Evolutionary conservation across 2,329 filamentous ascomycete genomes (phyloP).

Genomic region (Monosporascus sp.): DNA sequence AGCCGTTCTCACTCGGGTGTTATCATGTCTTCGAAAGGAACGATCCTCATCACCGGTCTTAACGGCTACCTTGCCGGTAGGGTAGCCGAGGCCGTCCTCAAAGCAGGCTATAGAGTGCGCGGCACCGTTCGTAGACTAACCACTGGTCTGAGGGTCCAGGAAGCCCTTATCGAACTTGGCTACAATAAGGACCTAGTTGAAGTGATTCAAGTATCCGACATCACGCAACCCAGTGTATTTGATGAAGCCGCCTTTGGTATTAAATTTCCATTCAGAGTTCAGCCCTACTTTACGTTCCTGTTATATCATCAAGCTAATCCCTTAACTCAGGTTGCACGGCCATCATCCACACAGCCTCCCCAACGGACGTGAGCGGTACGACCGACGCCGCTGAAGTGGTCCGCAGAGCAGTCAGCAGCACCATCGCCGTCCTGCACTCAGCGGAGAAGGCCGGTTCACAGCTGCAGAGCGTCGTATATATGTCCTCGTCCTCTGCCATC

Average conservation of each 20-base stretch:
- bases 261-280: neutral
- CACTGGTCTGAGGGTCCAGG: slow-evolving; percentile 18
- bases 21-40: slow-evolving; percentile 5
- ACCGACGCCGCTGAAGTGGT: slow-evolving; percentile 18
- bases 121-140: slow-evolving; percentile 21
- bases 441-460: slow-evolving; percentile 13
- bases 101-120: slow-evolving; percentile 20
- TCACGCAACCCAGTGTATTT: slow-evolving; percentile 14
- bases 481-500: slow-evolving; percentile 21
- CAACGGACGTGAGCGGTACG: slow-evolving; percentile 16
- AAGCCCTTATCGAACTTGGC: slow-evolving; percentile 14
- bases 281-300: neutral
- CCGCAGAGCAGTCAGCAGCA: slow-evolving; percentile 15
- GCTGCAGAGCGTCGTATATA: slow-evolving; percentile 17
- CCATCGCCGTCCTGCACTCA: slow-evolving; percentile 14
- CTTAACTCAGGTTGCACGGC: slow-evolving; percentile 17
- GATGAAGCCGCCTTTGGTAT: slow-evolving; percentile 19
- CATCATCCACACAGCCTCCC: slow-evolving; percentile 21
- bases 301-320: neutral
- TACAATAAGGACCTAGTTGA: slow-evolving; percentile 15
- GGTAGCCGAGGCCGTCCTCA: slow-evolving; percentile 18
- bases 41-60: slow-evolving; percentile 23
- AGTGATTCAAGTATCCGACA: slow-evolving; percentile 18
- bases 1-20: neutral
- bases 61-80: slow-evolving; percentile 25